Percentiles rank a stretch among this genome's conserved stretches.
These are phyloP conservation scores for Neospermospora avenae DNA, from an alignment of 2,329 filamentous ascomycete genomes.

Conservation along the genomic window DNA sequence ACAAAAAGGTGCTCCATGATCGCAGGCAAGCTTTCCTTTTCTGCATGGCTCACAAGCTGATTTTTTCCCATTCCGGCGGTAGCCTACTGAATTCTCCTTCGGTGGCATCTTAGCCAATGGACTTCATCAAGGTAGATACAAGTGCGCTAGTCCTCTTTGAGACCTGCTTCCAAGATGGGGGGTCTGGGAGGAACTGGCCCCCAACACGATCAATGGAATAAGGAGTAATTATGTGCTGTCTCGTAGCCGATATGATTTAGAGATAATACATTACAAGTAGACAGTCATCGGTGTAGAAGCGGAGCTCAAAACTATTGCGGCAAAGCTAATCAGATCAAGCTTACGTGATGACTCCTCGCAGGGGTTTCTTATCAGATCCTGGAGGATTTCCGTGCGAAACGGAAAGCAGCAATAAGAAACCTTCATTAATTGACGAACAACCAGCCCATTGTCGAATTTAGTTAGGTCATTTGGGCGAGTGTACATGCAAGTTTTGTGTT, in stretches of 20 bases:
- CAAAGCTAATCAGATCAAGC: constrained; percentile 4
- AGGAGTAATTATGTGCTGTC: background rate
- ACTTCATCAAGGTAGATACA: background rate
- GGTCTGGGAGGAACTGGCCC: background rate
- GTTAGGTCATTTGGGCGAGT: too few species aligned
- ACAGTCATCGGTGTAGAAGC: background rate
- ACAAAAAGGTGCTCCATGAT: constrained; percentile 30
- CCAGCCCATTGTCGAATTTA: too few species aligned
- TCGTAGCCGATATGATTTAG: background rate
- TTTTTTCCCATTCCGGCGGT: constrained; percentile 33
- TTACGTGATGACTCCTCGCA: constrained; percentile 1
- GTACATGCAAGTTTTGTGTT: too few species aligned
- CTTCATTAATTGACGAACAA: background rate
- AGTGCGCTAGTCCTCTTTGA: background rate
- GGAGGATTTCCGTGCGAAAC: background rate
- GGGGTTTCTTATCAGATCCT: constrained; percentile 1
- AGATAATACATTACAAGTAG: background rate
- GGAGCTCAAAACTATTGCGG: background rate
- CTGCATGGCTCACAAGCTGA: constrained; percentile 34
- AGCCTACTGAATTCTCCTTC: constrained; percentile 18
- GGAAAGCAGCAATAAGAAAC: background rate
- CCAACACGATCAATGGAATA: background rate
- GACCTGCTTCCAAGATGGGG: background rate
- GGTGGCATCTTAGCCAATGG: constrained; percentile 11
- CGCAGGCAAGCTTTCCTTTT: constrained; percentile 33